Base-by-base conservation (phyloP, 305 asterid genomes). In the Rubia balearica region DNA sequence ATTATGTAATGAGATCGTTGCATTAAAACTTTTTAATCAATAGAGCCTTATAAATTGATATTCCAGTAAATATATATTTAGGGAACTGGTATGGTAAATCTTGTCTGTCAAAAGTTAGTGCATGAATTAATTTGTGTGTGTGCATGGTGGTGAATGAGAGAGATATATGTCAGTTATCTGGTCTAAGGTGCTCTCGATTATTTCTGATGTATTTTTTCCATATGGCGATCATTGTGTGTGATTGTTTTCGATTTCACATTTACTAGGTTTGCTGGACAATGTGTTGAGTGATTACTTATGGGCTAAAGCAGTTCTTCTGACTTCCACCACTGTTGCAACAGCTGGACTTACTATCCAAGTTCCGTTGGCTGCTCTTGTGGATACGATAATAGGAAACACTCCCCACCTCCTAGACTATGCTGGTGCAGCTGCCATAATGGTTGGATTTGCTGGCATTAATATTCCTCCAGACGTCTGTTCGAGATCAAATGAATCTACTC, bases 291-390 rank as follows among this genome's bases (percentile, higher is more conserved):
- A 93, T 78, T 93, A 90, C 76, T 76, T 90, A 33, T 93, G 98
- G 98, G 98, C 96, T 61, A 93, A 93, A 77, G 97, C 98, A 5
- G 92, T 93, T 67, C 96, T 93, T 68, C 88, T 93, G 59, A 93
- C 98, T 27, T 82, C 91, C 14, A 93, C 96, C 13, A 90, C 98
- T 13, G 98, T 93, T 61, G 97, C 98, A 30, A 86, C 97, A 33
- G 97, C 98, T 7, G 97, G 98, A 59, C 95, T 93, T 30, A 83
- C 97, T 4, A 88, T 93, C 71, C 97, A 93, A 84, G 96, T 90
- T 22, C 98, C 96, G 0, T 78, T 90, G 69, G 97, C 98, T 17
- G 96, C 96, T 40, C 63, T 90, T 43, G 95, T 90, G 73, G 98
- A 93, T 82, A 49, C 87, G 17, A 61, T 89, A 73, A 85, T 68